A percentile compares a stretch with the other conserved stretches of the same genome.
Conservation (phyloP, 768 basidiomycete genomes). For the Leucocoprinus leucothites region DNA sequence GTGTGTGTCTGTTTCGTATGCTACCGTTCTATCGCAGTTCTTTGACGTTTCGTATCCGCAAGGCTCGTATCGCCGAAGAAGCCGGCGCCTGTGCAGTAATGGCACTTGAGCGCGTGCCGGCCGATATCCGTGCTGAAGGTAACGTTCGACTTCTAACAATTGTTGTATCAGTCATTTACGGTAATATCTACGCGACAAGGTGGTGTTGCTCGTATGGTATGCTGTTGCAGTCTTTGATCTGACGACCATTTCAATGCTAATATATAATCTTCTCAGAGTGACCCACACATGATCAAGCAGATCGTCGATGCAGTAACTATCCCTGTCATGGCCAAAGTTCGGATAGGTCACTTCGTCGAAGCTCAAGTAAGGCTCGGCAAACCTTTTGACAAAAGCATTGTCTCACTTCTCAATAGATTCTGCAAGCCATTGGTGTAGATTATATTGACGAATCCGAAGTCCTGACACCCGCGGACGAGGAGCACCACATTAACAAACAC, state of each 20-base stretch:
- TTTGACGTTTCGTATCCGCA: slow-evolving; percentile 18
- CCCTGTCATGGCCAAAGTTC: slow-evolving; percentile 94
- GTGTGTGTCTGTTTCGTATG: slow-evolving; percentile 22
- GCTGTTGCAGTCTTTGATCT: slow-evolving; percentile 18
- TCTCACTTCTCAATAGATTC: slow-evolving; percentile 50
- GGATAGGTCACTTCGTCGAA: slow-evolving; percentile 98
- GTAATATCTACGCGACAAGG: slow-evolving; percentile 30
- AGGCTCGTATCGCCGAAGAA: slow-evolving; percentile 96
- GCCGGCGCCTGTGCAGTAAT: slow-evolving; percentile 98
- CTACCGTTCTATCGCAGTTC: slow-evolving; percentile 9
- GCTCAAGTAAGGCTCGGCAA: slow-evolving; percentile 62
- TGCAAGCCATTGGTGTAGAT: slow-evolving; percentile 92
- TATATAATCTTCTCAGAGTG: slow-evolving; percentile 55
- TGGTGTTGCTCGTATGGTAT: slow-evolving; percentile 94
- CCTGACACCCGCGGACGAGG: slow-evolving; percentile 93
- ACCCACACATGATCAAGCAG: slow-evolving; percentile 94
- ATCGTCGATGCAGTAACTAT: slow-evolving; percentile 95
- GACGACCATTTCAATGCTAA: slow-evolving; percentile 14
- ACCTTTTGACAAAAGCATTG: background rate
- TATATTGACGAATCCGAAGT: slow-evolving; percentile 97
- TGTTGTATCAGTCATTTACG: slow-evolving; percentile 1
- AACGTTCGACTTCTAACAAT: background rate
- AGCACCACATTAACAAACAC: slow-evolving; percentile 97
- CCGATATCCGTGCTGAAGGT: slow-evolving; percentile 86
- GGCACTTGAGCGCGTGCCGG: slow-evolving; percentile 93